Evolutionary conservation across 176 grass and related monocot species (phyloP).

Genomic region (Oryza brachyantha): DNA sequence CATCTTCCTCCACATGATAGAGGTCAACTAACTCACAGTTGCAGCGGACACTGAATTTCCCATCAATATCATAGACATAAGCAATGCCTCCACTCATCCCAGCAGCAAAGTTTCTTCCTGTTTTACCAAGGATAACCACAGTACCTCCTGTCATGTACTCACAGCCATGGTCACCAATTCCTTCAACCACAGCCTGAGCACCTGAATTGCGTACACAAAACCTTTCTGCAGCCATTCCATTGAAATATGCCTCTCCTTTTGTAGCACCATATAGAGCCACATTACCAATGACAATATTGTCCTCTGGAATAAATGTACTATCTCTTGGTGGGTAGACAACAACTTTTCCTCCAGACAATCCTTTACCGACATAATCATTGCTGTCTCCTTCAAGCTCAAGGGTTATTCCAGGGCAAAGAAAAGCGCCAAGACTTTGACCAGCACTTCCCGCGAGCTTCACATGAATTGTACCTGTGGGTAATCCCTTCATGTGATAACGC

Average conservation of each 20-base stretch:
- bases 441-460: constrained; percentile 87
- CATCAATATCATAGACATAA: constrained; percentile 92
- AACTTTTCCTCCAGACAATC: constrained; percentile 92
- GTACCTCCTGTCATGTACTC: constrained; percentile 99
- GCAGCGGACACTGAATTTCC: constrained; percentile 65
- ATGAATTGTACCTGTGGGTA: constrained; percentile 73
- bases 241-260: constrained; percentile 93
- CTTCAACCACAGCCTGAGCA: constrained; percentile 94
- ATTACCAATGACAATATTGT: constrained; percentile 99
- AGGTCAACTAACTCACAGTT: constrained; percentile 93
- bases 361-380: constrained; percentile 99
- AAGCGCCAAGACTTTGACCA: constrained; percentile 91
- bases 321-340: constrained; percentile 86
- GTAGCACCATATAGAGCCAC: constrained; percentile 96
- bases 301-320: constrained; percentile 76
- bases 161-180: constrained; percentile 98
- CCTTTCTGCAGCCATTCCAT: constrained; percentile 97
- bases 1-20: constrained; percentile 77
- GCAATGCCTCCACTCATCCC: constrained; percentile 97
- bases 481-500: constrained; percentile 79
- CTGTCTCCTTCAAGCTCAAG: constrained; percentile 97
- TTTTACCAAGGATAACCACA: constrained; percentile 88
- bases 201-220: constrained; percentile 98
- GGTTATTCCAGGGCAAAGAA: constrained; percentile 91
- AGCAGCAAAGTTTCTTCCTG: constrained; percentile 96